phyloP scores from a whole-genome alignment of 176 grass and related monocot species.

The Raddia guianensis region DNA sequence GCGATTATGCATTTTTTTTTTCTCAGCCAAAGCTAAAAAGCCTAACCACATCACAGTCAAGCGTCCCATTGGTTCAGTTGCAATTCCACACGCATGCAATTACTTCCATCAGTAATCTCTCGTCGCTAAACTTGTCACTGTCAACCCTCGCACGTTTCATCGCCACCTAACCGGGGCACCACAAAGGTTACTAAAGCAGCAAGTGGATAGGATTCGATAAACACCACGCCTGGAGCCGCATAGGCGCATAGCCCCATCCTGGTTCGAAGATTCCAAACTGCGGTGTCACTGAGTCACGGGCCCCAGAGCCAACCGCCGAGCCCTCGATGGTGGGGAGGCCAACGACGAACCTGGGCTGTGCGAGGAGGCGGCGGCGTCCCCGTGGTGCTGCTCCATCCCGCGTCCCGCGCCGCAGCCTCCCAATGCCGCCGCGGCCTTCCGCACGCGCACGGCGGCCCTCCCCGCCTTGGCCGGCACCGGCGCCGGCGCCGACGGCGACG shows the following conservation, averaged over 20 bases:
- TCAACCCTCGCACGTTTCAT: background rate
- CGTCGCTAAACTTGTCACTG: background rate
- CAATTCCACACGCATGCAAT: conserved; percentile 12
- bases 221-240: background rate
- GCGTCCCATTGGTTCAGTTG: background rate
- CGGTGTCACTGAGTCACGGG: background rate
- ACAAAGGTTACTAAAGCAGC: background rate
- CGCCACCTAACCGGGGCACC: conserved; percentile 20
- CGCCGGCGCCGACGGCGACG: background rate
- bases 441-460: conserved; percentile 2
- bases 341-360: conserved; percentile 44
- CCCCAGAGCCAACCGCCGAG: background rate
- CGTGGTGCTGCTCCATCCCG: conserved; percentile 45
- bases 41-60: background rate
- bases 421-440: conserved; percentile 17
- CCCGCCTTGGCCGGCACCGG: conserved; percentile 22
- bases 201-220: conserved; percentile 11
- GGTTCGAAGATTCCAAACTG: background rate
- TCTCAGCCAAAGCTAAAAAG: background rate
- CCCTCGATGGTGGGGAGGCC: background rate
- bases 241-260: background rate
- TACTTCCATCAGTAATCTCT: conserved; percentile 18
- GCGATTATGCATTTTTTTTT: background rate
- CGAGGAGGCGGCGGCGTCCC: background rate
- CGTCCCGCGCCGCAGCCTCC: conserved; percentile 13